A percentile compares a stretch with the other conserved stretches of the same genome.
Evolutionary conservation across 768 basidiomycete species (phyloP).

Genomic region (Lactifluus subvellereus): DNA sequence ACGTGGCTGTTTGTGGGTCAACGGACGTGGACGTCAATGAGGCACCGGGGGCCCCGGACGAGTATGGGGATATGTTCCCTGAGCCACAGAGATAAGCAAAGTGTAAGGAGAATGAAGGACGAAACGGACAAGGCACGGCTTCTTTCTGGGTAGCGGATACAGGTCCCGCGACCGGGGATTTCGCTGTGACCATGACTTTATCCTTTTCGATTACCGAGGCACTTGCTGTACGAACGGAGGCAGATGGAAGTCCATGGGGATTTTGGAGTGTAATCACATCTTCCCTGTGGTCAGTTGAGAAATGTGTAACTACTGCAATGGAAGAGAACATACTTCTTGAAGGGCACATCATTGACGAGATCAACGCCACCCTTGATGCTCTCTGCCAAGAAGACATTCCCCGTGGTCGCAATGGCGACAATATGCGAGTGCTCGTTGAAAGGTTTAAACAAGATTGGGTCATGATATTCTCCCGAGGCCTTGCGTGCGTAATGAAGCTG

Average conservation of each 20-base stretch:
- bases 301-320: conserved; percentile 11
- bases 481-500: conserved; percentile 80
- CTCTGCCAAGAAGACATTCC: conserved; percentile 90
- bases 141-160: conserved; percentile 27
- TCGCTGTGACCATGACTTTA: conserved; percentile 35
- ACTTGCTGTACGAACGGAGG: conserved; percentile 38
- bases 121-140: conserved; percentile 56
- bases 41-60: conserved; percentile 84
- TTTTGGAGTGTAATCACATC: conserved; percentile 96
- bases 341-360: conserved; percentile 76
- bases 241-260: conserved; percentile 67
- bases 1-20: conserved; percentile 62
- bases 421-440: conserved; percentile 97
- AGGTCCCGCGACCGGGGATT: conserved; percentile 20
- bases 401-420: conserved; percentile 81
- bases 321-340: conserved; percentile 59
- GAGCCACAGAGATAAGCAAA: conserved; percentile 7
- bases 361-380: conserved; percentile 84
- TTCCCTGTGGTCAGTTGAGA: conserved; percentile 39
- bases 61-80: conserved; percentile 93
- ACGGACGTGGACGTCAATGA: conserved; percentile 91
- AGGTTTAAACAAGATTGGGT: conserved; percentile 96
- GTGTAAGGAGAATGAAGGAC: background rate
- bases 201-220: conserved; percentile 29
- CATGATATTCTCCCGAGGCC: conserved; percentile 80